Percentiles rank a stretch among this genome's conserved stretches.
Evolutionary conservation across 2,329 filamentous ascomycete genomes (phyloP).

Genomic region (Fusarium sp.): DNA sequence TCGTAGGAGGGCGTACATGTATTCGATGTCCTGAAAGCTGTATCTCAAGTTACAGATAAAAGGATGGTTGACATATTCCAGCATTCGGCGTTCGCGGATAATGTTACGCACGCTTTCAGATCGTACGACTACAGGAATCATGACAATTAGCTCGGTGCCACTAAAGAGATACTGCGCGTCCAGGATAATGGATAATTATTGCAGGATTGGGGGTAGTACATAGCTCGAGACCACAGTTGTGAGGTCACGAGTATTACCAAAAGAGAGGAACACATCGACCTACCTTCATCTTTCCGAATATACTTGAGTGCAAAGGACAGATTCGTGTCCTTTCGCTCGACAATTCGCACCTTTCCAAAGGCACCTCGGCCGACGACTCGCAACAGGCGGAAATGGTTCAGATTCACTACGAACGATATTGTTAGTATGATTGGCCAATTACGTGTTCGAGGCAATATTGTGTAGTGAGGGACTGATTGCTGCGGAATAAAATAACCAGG

Average conservation of each 20-base stretch:
- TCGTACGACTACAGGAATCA: conserved; percentile 79
- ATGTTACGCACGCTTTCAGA: conserved; percentile 99
- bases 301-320: conserved; percentile 98
- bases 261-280: conserved; percentile 46
- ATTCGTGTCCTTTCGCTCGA: conserved; percentile 95
- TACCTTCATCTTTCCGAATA: conserved; percentile 98
- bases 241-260: background rate
- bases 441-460: background rate
- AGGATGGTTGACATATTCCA: conserved; percentile 97
- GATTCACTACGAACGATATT: conserved; percentile 76
- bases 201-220: conserved; percentile 10
- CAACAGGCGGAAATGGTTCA: conserved; percentile 96
- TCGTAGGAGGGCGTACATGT: conserved; percentile 77
- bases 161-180: conserved; percentile 17
- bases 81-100: conserved; percentile 96
- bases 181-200: background rate
- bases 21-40: conserved; percentile 99
- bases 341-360: conserved; percentile 98
- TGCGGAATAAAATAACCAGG: background rate
- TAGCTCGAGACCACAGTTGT: background rate
- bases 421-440: conserved; percentile 16
- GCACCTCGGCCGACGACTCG: conserved; percentile 97
- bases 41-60: conserved; percentile 99
- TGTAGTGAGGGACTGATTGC: background rate
- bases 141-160: conserved; percentile 42